Base-by-base conservation (phyloP, 1,139 yeast genomes). In the Williopsis jadinii region DNA sequence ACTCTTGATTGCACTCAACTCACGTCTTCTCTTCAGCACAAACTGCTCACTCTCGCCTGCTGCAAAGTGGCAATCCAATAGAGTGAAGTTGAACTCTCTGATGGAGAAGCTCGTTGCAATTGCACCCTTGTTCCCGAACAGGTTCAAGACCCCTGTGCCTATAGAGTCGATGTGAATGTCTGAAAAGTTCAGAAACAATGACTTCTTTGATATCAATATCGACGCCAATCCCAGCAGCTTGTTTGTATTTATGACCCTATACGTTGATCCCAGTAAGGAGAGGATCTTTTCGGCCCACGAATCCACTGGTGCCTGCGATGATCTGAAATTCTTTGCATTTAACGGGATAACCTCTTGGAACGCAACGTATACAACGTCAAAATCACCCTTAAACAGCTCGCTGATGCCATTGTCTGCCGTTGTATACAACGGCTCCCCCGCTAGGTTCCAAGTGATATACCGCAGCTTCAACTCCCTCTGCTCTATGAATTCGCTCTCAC, bases 111-210 rank as follows among this genome's bases (percentile, higher is more conserved):
- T 58, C 13, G 72, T 60, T 11, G 67, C 57, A 9, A 73, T 72
- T 2, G 80, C 77, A 2, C 82, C 82, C 48, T 77, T 77, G 56
- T 76, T 76, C 11, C 80, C 81, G 75, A 80, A 76, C n/a, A 69
- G 52, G 19, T 76, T 71, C 38, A 76, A 52, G 34, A 75, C 64
- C 0, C 82, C 82, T 0, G 80, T 70, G 0, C 80, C 80, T 3
- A 77, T 61, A 0, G 77, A 65, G 5, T 63, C 60, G 3, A 63
- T 59, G n/a, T 58, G 56, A 8, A 71, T 41, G 27, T 59, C 48
- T 1, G 67, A 57, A 11, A 75, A 58, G 45, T 73, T 72, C 1
- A 57, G 51, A 3, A 51, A 54, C 3, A 69, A 39, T 5, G 53
- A 51, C 3, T 53, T 46, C 24, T 53, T 55, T 1, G 67, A 64